Evolutionary conservation across 768 basidiomycete genomes (phyloP).

Genomic region (Lentinus tigrinus): DNA sequence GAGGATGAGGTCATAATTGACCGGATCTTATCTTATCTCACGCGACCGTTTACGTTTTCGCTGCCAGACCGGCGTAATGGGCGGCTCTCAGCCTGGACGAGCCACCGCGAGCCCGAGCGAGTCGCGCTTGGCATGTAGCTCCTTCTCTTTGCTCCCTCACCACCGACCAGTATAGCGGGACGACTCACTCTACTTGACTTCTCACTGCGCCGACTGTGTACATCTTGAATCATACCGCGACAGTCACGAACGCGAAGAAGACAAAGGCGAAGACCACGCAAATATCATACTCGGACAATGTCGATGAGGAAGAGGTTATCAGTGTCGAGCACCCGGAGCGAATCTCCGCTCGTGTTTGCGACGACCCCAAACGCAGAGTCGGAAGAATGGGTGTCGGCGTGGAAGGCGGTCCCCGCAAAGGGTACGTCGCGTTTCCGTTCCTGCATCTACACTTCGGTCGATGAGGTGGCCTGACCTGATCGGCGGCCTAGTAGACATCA

Average conservation of each 20-base stretch:
- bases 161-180: background rate
- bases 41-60: too few relatives aligned
- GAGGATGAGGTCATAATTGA: conserved; percentile 12
- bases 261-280: background rate
- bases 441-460: background rate
- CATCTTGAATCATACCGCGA: too few relatives aligned
- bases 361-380: conserved; percentile 36
- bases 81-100: background rate
- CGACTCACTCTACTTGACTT: too few relatives aligned
- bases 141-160: background rate
- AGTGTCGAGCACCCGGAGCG: conserved; percentile 26
- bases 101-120: background rate
- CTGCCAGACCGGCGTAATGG: too few relatives aligned
- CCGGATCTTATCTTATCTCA: conserved; percentile 20
- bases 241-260: too few relatives aligned
- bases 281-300: conserved; percentile 13
- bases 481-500: conserved; percentile 49
- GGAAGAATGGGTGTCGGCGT: conserved; percentile 56
- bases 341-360: conserved; percentile 25
- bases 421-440: conserved; percentile 38
- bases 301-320: conserved; percentile 32
- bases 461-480: background rate
- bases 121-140: conserved; percentile 20
- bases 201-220: too few relatives aligned
- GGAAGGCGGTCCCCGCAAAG: conserved; percentile 55